Percentiles rank a stretch among this genome's conserved stretches.
phyloP scores from a whole-genome alignment of 371 early-diverging fungal genomes.

The Apophysomyces ossiformis region DNA sequence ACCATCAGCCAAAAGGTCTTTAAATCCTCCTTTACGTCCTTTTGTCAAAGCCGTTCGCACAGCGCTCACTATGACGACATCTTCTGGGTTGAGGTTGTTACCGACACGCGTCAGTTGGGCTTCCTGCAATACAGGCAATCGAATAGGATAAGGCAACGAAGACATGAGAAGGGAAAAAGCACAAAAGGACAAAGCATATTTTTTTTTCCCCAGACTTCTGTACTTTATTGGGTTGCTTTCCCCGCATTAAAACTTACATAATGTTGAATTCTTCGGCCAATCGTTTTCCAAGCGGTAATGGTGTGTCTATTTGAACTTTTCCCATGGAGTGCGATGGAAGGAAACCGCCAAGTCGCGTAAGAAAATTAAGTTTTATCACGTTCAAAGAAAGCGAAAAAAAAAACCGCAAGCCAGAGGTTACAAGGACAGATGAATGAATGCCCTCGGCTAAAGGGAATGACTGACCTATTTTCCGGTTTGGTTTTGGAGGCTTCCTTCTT shows the following conservation, averaged over 20 bases:
- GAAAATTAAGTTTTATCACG: too few relatives aligned
- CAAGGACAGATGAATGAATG: too few relatives aligned
- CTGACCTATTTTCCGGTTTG: too few relatives aligned
- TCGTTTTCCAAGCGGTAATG: neutral
- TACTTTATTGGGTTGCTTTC: neutral
- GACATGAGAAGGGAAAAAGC: neutral
- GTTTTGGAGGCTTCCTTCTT: too few relatives aligned
- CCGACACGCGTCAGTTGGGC: conserved; percentile 46
- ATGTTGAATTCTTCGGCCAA: conserved; percentile 4
- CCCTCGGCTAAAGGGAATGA: too few relatives aligned
- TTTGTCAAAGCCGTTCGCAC: conserved; percentile 89
- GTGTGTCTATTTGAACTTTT: neutral
- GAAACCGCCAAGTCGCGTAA: too few relatives aligned
- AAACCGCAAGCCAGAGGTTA: too few relatives aligned
- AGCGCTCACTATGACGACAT: conserved; percentile 82
- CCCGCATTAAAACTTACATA: conserved; percentile 2
- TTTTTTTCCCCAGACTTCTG: neutral
- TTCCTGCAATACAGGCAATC: conserved; percentile 17
- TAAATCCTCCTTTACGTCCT: conserved; percentile 91
- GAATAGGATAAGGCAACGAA: conserved; percentile 28
- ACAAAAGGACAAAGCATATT: neutral
- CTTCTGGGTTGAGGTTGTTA: conserved; percentile 70
- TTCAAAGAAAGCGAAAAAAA: too few relatives aligned
- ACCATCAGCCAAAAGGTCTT: conserved; percentile 79
- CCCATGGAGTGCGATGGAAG: neutral